These are phyloP conservation scores for Pseudogymnoascus verrucosus DNA, from an alignment of 2,329 filamentous ascomycete species.

Conservation along the genomic window DNA sequence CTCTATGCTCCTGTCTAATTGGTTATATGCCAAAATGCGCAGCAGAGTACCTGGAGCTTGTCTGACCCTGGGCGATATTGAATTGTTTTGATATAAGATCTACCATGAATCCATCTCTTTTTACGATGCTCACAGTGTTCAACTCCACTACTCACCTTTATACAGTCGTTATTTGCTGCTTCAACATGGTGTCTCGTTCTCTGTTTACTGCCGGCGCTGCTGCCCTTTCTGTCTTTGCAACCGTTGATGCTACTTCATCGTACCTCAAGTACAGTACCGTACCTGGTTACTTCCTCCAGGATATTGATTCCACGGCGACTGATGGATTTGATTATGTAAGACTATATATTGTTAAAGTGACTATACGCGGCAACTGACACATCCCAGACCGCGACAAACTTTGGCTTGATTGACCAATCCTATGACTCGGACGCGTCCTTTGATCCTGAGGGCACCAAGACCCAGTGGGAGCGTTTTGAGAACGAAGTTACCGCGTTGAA, in stretches of 20 bases:
- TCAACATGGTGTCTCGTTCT: conserved; percentile 1
- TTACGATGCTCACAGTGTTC: neutral
- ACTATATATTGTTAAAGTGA: conserved; percentile 8
- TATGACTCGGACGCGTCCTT: conserved; percentile 47
- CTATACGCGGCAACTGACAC: neutral
- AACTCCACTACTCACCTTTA: conserved; percentile 2
- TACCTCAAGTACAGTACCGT: conserved; percentile 54
- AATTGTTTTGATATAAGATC: conserved; percentile 7
- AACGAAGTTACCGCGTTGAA: conserved; percentile 51
- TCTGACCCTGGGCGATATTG: neutral
- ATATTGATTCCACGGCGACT: conserved; percentile 47
- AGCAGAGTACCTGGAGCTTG: neutral
- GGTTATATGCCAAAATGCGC: neutral
- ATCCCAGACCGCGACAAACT: conserved; percentile 48
- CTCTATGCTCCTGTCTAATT: neutral
- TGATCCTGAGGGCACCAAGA: conserved; percentile 35
- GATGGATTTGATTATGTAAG: conserved; percentile 57
- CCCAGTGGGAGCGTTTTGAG: conserved; percentile 58
- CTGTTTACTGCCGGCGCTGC: neutral
- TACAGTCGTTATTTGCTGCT: conserved; percentile 5
- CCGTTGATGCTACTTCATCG: conserved; percentile 15
- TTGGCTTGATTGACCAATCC: conserved; percentile 55
- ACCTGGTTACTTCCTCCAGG: conserved; percentile 56
- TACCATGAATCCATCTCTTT: neutral
- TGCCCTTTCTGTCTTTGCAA: neutral